Percentiles rank a stretch among this genome's conserved stretches.
Conservation (phyloP, 2,329 filamentous ascomycete species). For the Talaromyces sp. region DNA sequence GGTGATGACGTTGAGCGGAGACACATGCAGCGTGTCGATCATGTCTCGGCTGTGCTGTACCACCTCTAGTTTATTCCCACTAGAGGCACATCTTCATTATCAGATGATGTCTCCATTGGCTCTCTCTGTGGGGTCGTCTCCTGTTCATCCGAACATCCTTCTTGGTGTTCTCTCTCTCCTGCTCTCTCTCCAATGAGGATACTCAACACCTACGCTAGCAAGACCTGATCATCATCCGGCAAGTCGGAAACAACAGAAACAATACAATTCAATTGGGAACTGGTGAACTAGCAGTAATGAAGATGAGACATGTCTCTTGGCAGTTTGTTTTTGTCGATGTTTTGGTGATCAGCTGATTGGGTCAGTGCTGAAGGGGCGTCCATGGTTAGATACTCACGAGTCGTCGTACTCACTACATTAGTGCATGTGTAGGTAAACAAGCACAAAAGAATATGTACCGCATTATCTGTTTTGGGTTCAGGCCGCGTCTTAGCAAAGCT, state of each 20-base stretch:
- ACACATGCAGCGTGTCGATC: conserved; percentile 8
- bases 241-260: background rate
- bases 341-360: conserved; percentile 1
- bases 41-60: conserved; percentile 3
- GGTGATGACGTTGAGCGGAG: conserved; percentile 7
- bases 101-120: background rate
- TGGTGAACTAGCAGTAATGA: background rate
- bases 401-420: background rate
- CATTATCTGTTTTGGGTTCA: conserved; percentile 3
- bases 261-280: background rate
- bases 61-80: no score
- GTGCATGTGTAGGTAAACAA: background rate
- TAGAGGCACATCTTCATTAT: background rate
- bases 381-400: background rate
- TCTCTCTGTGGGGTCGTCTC: conserved; percentile 1
- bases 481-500: background rate
- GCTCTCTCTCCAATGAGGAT: background rate
- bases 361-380: background rate
- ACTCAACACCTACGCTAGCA: background rate
- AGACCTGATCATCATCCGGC: background rate
- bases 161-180: background rate
- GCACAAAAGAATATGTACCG: background rate
- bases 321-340: background rate
- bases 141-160: background rate
- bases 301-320: conserved; percentile 8